A percentile compares a stretch with the other conserved stretches of the same genome.
phyloP scores from a whole-genome alignment of 768 basidiomycete genomes.

The Gymnopilus junonius region DNA sequence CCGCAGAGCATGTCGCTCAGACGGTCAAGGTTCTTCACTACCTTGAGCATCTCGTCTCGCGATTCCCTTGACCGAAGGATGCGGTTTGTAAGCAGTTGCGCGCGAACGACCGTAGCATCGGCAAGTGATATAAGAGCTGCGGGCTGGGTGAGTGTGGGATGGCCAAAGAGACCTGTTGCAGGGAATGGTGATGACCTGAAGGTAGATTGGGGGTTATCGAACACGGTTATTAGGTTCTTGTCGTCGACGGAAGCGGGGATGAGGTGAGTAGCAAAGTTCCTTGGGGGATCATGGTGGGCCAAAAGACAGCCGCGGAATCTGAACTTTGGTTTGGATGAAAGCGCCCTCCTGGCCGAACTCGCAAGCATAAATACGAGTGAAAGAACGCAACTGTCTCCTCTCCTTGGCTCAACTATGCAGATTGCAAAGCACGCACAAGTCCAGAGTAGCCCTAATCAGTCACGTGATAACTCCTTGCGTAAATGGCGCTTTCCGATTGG shows the following conservation, averaged over 20 bases:
- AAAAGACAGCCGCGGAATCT: slow-evolving; percentile 48
- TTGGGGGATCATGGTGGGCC: slow-evolving; percentile 31
- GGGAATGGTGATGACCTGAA: slow-evolving; percentile 46
- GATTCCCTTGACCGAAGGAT: slow-evolving; percentile 78
- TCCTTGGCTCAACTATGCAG: neutral
- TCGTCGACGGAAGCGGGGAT: slow-evolving; percentile 71
- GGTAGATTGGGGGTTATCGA: slow-evolving; percentile 62
- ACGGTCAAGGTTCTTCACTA: slow-evolving; percentile 95
- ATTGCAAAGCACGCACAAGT: neutral
- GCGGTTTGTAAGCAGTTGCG: slow-evolving; percentile 81
- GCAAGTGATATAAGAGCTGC: slow-evolving; percentile 72
- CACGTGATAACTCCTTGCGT: slow-evolving; percentile 3
- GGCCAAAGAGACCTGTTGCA: slow-evolving; percentile 84
- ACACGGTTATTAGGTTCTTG: slow-evolving; percentile 65
- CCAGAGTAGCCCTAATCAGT: slow-evolving; percentile 1
- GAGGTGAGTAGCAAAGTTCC: slow-evolving; percentile 43
- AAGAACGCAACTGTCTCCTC: neutral
- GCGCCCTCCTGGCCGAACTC: slow-evolving; percentile 44
- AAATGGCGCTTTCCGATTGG: neutral
- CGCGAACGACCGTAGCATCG: slow-evolving; percentile 79
- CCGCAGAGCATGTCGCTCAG: slow-evolving; percentile 95
- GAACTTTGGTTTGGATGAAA: slow-evolving; percentile 38
- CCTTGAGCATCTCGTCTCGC: slow-evolving; percentile 74
- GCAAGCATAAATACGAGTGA: slow-evolving; percentile 43
- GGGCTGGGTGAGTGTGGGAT: slow-evolving; percentile 73